Conservation (phyloP, 2,329 filamentous ascomycete genomes). For the Cadophora gregata region DNA sequence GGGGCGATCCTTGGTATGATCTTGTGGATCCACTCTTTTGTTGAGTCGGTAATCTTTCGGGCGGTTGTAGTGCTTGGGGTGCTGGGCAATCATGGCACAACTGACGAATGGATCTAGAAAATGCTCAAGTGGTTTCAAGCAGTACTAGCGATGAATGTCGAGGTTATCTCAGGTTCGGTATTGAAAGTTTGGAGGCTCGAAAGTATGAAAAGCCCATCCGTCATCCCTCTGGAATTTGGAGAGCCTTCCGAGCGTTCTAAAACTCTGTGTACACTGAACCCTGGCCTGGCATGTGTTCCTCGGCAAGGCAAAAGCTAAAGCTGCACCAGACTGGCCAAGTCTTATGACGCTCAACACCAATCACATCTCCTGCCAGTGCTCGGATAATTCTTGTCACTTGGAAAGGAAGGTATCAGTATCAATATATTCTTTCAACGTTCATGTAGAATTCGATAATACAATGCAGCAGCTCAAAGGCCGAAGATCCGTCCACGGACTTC, state of each 20-base stretch:
- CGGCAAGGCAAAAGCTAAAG: constrained; percentile 5
- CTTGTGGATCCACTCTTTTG: constrained; percentile 29
- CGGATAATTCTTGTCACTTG: background rate
- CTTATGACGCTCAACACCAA: background rate
- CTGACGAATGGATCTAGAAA: background rate
- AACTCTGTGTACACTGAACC: constrained; percentile 9
- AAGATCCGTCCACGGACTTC: background rate
- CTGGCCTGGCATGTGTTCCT: constrained; percentile 19
- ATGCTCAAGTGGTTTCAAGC: background rate
- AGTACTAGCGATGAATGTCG: background rate
- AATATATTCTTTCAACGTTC: constrained; percentile 8
- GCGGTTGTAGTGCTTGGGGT: constrained; percentile 12
- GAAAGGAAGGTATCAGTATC: background rate
- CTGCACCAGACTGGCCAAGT: background rate
- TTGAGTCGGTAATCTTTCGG: constrained; percentile 24
- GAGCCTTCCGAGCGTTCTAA: background rate
- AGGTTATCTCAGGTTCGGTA: background rate
- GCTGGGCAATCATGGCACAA: constrained; percentile 6
- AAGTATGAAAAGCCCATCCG: background rate
- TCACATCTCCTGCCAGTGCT: background rate
- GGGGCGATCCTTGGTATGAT: constrained; percentile 11
- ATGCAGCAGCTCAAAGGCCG: background rate
- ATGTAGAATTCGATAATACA: background rate
- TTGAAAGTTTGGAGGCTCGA: background rate
- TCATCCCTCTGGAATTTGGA: background rate